Base-by-base conservation (phyloP, 2,329 filamentous ascomycete species). In the Fonsecaea multimorphosa region DNA sequence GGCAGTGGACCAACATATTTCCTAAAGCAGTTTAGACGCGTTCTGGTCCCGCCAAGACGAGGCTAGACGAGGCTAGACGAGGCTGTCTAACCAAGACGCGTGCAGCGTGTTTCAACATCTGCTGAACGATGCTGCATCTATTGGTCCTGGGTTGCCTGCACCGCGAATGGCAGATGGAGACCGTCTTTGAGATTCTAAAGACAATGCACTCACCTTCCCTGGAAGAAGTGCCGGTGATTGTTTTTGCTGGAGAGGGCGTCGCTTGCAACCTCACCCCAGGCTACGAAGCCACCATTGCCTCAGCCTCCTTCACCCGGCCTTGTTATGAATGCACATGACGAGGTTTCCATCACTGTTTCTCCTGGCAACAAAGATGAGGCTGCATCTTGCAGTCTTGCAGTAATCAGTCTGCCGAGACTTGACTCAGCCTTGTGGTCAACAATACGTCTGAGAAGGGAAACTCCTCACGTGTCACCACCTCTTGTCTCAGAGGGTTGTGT, bases 1-100 rank as follows among this genome's bases (percentile, higher is more conserved):
- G 59, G 64, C 58, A 60, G 36, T 19, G 38, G 46, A 57, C 44
- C 64, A 56, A 68, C 66, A 68, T 31, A 24, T 58, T 68, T 29
- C 66, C 66, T 9, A 61, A 65, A 63, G 34, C 36, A 22, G 66
- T 32, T 56, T 65, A 65, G 63, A 27, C 29, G 29, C 29, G 29
- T 3, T 8, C 3, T 31, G 3, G 3, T 31, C 29, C 3, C 29
- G 29, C 29, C 29, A 31, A 31, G n/a, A 19, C 27, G 1, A 22
- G 31, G 29, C 58, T 32, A 31, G n/a, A 19, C 27, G 1, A 22
- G 31, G 29, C 58, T 32, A 52, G 40, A 46, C 40, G 57, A 51
- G 44, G 57, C 57, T 60, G 40, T 24, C 58, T 52, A 60, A 36
- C 9, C 58, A 44, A 44, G 11, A 64, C 61, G 55, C 31, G 61